phyloP scores from a whole-genome alignment of 164 flowering plant species.

The Stephania cephalantha region DNA sequence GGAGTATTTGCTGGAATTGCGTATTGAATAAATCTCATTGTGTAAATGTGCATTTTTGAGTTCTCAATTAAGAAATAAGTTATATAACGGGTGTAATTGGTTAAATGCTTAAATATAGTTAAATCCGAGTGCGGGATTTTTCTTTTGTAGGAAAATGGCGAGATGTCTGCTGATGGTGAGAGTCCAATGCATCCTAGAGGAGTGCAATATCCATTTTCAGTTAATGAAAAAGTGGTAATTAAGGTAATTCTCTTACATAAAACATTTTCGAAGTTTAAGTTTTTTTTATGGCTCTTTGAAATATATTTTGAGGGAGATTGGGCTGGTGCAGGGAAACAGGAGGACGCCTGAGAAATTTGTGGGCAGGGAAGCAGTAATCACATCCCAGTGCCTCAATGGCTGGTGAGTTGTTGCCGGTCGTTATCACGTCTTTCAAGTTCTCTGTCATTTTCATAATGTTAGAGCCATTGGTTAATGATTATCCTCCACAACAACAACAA shows the following conservation, averaged over 20 bases:
- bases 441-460: background rate
- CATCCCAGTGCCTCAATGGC: conserved; percentile 94
- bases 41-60: background rate
- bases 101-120: background rate
- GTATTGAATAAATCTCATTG: background rate
- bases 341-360: conserved; percentile 95
- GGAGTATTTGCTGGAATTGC: background rate
- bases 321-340: conserved; percentile 70
- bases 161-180: conserved; percentile 43
- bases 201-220: conserved; percentile 87
- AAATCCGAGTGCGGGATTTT: background rate
- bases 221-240: conserved; percentile 82
- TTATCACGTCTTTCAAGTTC: background rate
- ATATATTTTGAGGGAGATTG: conserved; percentile 11
- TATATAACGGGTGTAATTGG: background rate
- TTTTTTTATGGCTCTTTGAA: background rate
- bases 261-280: background rate
- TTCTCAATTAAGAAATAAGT: background rate
- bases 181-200: conserved; percentile 37
- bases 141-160: conserved; percentile 72
- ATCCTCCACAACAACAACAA: background rate
- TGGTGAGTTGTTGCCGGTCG: conserved; percentile 46
- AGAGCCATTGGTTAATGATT: background rate
- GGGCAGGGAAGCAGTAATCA: conserved; percentile 90
- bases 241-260: conserved; percentile 40